Conservation (phyloP, 108 stramenopile species). For the Hondaea fermentalgiana region DNA sequence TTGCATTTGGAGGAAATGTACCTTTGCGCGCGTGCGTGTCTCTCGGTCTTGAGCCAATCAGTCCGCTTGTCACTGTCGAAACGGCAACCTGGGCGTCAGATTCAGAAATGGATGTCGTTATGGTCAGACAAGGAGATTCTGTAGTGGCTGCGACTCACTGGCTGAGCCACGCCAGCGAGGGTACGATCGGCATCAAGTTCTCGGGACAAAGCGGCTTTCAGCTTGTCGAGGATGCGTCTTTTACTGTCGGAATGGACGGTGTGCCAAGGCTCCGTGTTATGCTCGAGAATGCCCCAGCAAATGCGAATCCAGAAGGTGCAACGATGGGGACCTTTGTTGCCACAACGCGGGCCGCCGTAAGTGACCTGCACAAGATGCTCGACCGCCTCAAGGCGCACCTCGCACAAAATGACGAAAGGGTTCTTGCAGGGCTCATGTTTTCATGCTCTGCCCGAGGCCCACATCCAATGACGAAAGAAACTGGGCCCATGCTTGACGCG, state of each 20-base stretch:
- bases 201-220: not conserved
- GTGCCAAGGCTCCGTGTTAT: not conserved
- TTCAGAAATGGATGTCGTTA: too few relatives aligned
- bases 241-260: not conserved
- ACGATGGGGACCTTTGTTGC: not conserved
- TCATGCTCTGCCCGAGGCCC: not conserved
- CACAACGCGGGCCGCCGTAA: not conserved
- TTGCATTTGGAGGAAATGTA: not conserved
- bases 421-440: not conserved
- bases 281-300: not conserved
- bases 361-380: not conserved
- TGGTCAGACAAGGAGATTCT: not conserved
- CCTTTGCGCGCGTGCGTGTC: not conserved
- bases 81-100: not conserved
- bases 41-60: not conserved
- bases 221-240: not conserved
- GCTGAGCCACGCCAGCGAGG: not conserved
- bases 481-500: not conserved
- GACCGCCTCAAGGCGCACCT: not conserved
- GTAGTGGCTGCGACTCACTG: not conserved
- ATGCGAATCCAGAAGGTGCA: not conserved
- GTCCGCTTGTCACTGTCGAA: not conserved
- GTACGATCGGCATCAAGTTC: not conserved
- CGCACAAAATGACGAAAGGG: not conserved
- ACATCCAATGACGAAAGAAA: not conserved